Evolutionary conservation across 768 basidiomycete genomes (phyloP).

Genomic region (Boletus pseudo-olivaceus): DNA sequence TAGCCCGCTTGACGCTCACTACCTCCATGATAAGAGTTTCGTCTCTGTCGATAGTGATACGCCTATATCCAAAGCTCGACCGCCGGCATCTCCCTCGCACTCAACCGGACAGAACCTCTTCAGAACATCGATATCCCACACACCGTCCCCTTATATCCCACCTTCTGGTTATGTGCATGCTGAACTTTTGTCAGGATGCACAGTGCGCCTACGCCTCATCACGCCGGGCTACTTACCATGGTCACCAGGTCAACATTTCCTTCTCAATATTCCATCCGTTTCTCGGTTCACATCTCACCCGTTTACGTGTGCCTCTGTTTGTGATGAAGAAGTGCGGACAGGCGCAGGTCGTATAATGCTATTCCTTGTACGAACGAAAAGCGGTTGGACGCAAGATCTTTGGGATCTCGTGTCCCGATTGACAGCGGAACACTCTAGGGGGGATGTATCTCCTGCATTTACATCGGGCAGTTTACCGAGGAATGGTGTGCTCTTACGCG

Average conservation of each 20-base stretch:
- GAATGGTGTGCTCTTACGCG: constrained; percentile 50
- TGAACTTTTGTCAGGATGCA: constrained; percentile 66
- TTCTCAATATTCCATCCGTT: constrained; percentile 63
- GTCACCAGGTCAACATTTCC: constrained; percentile 79
- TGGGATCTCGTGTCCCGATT: constrained; percentile 52
- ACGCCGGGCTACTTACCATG: constrained; percentile 55
- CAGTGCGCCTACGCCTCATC: constrained; percentile 63
- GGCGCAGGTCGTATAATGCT: constrained; percentile 54
- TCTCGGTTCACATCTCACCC: constrained; percentile 64
- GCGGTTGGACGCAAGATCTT: constrained; percentile 64
- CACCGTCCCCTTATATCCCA: constrained; percentile 37
- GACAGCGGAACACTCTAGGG: constrained; percentile 33
- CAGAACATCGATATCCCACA: neutral
- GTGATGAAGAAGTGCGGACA: constrained; percentile 43
- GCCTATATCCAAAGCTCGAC: neutral
- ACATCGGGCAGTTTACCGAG: constrained; percentile 29
- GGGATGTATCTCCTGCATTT: constrained; percentile 10
- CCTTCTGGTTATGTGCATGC: constrained; percentile 68
- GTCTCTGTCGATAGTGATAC: neutral
- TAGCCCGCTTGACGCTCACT: constrained; percentile 26
- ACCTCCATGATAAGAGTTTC: constrained; percentile 9
- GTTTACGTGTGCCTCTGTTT: constrained; percentile 66
- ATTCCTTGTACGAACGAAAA: constrained; percentile 65
- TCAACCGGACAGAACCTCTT: neutral
- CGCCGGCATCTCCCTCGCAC: neutral